Evolutionary conservation across 176 grass and related monocot genomes (phyloP), one percentile per base, ranked within the genome.

Genomic region (Zoysia pacifica): DNA sequence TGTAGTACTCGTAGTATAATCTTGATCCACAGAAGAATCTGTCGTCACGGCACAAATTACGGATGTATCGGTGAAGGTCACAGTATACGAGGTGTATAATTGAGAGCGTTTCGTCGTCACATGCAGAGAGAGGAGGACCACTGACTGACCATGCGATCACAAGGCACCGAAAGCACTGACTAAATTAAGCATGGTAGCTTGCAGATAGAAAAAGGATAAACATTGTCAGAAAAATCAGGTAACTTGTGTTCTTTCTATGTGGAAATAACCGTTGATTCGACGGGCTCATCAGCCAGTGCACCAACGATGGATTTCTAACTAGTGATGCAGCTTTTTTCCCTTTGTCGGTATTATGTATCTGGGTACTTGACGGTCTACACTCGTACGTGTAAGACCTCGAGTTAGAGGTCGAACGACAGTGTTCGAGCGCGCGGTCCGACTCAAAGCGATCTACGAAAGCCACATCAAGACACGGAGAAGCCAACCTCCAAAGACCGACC

Each of bases 101-200:
- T 46, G 42, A 20, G 79, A 38, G 39, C 19, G 14, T 64, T 77
- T 62, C 18, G 75, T 20, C 59, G 5, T 36, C 18, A 72, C 72
- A 84, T 70, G 73, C 46, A n/a, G 70, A 6, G 46, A 28, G 28
- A 16, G 18, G 55, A 53, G 74, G 45, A 61, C 74, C 66, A 62
- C 20, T 62, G 19, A 45, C 75, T 78, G 61, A 52, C 60, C 35
- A 60, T 65, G 75, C 73, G 18, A 12, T 52, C 44, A 40, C 20
- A 9, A 60, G 67, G 54, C 47, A 74, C 48, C 20, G 16, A 45
- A 63, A 46, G n/a, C 18, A 45, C 37, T 35, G 45, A 68, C 28
- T 28, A 28, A 28, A 28, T 28, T 28, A 28, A 80, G 50, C 38
- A 9, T 44, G 45, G 41, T 48, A 58, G 20, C 81, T 9, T 49